phyloP scores from a whole-genome alignment of 805 yeast genomes.

The Starmerella scarabaei region DNA sequence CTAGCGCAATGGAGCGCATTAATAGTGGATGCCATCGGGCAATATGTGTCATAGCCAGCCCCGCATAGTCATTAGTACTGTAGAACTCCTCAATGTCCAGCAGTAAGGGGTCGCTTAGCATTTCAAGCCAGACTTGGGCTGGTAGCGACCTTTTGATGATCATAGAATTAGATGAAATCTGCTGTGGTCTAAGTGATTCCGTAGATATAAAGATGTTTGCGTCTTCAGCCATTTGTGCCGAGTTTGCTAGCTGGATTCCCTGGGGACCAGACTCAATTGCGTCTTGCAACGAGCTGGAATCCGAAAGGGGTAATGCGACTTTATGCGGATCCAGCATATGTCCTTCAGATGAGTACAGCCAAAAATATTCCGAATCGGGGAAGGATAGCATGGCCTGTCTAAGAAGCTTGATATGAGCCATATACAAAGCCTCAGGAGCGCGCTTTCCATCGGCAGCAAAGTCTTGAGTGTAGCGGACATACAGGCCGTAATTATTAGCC shows the following conservation, averaged over 20 bases:
- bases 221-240: not conserved
- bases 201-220: constrained; percentile 1
- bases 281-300: not conserved
- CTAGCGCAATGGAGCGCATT: constrained; percentile 4
- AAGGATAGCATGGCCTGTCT: constrained; percentile 84
- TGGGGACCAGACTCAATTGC: constrained; percentile 1
- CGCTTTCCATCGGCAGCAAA: constrained; percentile 32
- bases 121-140: constrained; percentile 4
- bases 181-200: not conserved
- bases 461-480: constrained; percentile 72
- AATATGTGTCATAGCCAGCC: constrained; percentile 10
- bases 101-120: constrained; percentile 5
- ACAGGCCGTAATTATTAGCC: constrained; percentile 59
- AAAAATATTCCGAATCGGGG: constrained; percentile 70
- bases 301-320: not conserved
- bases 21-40: constrained; percentile 11
- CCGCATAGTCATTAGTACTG: constrained; percentile 6
- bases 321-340: constrained; percentile 43
- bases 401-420: constrained; percentile 46
- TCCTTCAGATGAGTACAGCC: constrained; percentile 67
- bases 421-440: constrained; percentile 27
- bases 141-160: constrained; percentile 1
- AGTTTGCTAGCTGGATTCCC: not conserved
- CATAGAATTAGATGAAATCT: constrained; percentile 5
- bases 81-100: constrained; percentile 5